These are phyloP conservation scores for Agrocybe pediades DNA, from an alignment of 768 basidiomycete genomes.

Conservation along the genomic window DNA sequence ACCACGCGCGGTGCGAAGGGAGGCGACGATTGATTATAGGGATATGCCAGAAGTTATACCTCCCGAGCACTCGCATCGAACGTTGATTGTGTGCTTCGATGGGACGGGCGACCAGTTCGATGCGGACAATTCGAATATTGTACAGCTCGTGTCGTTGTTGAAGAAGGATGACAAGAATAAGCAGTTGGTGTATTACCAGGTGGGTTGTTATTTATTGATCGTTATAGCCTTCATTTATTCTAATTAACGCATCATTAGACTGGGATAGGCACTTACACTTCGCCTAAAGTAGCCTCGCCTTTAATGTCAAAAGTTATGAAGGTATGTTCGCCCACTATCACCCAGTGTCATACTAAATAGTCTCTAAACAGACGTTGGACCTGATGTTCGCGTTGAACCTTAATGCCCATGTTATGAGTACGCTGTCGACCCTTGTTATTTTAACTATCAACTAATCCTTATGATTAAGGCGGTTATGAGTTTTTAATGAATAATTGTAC, in stretches of 20 bases:
- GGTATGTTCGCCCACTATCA: too few relatives aligned
- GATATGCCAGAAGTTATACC: slow-evolving; percentile 38
- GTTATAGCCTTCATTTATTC: not conserved
- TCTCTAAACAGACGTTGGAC: slow-evolving; percentile 48
- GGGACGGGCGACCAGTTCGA: slow-evolving; percentile 58
- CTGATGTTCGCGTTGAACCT: slow-evolving; percentile 52
- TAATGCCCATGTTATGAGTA: slow-evolving; percentile 50
- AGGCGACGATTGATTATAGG: slow-evolving; percentile 22
- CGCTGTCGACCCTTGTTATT: not conserved
- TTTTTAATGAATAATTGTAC: slow-evolving; percentile 62
- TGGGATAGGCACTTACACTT: slow-evolving; percentile 54
- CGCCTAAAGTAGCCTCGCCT: slow-evolving; percentile 37
- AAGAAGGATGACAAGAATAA: slow-evolving; percentile 53
- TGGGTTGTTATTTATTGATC: slow-evolving; percentile 8
- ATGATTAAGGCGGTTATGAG: slow-evolving; percentile 47
- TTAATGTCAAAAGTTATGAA: slow-evolving; percentile 37
- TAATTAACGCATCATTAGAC: slow-evolving; percentile 29
- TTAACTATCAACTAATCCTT: not conserved
- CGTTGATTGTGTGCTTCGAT: slow-evolving; percentile 57
- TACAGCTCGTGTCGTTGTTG: slow-evolving; percentile 48
- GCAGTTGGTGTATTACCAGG: slow-evolving; percentile 65
- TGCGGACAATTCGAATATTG: slow-evolving; percentile 56
- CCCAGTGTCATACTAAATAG: too few relatives aligned
- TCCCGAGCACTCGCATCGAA: slow-evolving; percentile 37
- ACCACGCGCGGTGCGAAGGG: slow-evolving; percentile 10